Evolutionary conservation across 257 asterid genomes (phyloP).

Genomic region (Hygrophila difformis): DNA sequence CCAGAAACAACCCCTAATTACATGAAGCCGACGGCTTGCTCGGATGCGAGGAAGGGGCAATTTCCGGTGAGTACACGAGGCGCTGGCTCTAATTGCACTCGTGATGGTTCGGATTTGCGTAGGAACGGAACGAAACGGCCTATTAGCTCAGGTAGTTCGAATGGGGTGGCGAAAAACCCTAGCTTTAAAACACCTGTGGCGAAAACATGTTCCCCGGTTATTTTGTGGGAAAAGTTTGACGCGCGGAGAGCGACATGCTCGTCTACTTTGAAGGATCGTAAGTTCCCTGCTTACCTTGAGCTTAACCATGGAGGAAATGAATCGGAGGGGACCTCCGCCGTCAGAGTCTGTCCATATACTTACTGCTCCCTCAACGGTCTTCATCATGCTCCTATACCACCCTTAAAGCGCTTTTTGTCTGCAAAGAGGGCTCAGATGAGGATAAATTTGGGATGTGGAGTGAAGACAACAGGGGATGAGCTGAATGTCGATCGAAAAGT

Average conservation of each 20-base stretch:
- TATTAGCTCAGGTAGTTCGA: slow-evolving; percentile 13
- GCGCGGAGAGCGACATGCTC: slow-evolving; percentile 63
- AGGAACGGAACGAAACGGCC: slow-evolving; percentile 15
- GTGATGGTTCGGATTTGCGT: slow-evolving; percentile 16
- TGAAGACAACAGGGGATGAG: slow-evolving; percentile 8
- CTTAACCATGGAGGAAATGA: slow-evolving; percentile 58
- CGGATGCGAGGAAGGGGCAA: slow-evolving; percentile 63
- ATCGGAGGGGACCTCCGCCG: slow-evolving; percentile 48
- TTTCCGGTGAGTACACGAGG: slow-evolving; percentile 35
- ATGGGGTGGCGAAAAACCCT: slow-evolving; percentile 31
- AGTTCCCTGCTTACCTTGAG: slow-evolving; percentile 58
- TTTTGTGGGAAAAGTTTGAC: slow-evolving; percentile 21
- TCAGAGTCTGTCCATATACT: slow-evolving; percentile 69
- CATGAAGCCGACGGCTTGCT: slow-evolving; percentile 86
- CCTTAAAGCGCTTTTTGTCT: slow-evolving; percentile 62
- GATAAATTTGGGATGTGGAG: slow-evolving; percentile 36
- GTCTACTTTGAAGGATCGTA: slow-evolving; percentile 62
- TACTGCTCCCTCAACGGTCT: slow-evolving; percentile 96
- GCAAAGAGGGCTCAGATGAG: slow-evolving; percentile 52
- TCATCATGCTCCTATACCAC: slow-evolving; percentile 54
- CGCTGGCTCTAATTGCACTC: slow-evolving; percentile 15
- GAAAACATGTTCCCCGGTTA: slow-evolving; percentile 33
- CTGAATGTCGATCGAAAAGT: too few relatives aligned
- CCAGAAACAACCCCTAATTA: slow-evolving; percentile 45
- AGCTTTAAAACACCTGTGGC: slow-evolving; percentile 49